Conservation (phyloP, 345 rosid genomes). For the Citrus mangshanensis region DNA sequence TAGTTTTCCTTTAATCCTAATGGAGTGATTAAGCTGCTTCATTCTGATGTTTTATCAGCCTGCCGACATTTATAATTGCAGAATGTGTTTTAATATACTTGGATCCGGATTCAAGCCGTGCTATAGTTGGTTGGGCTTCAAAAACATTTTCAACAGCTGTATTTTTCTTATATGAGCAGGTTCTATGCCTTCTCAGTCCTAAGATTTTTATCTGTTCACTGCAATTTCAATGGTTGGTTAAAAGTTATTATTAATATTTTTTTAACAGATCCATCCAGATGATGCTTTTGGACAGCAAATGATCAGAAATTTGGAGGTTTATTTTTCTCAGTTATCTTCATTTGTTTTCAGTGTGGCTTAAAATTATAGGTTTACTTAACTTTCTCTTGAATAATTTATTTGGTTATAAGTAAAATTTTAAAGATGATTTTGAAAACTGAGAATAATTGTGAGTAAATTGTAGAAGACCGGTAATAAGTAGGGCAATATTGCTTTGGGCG, state of each 20-base stretch:
- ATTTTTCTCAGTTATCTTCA: not conserved
- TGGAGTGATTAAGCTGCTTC: conserved; percentile 26
- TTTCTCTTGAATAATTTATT: not conserved
- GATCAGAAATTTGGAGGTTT: conserved; percentile 94
- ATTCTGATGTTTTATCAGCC: conserved; percentile 75
- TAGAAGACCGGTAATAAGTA: not conserved
- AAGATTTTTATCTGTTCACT: not conserved
- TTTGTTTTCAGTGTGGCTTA: not conserved
- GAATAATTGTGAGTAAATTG: not conserved
- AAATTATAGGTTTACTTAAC: not conserved
- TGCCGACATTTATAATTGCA: conserved; percentile 98
- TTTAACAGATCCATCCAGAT: conserved; percentile 81
- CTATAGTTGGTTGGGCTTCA: conserved; percentile 84
- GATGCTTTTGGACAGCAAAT: conserved; percentile 99
- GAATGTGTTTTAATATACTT: conserved; percentile 95
- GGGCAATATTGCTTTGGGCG: not conserved
- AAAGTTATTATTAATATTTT: conserved; percentile 20
- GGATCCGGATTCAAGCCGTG: conserved; percentile 83
- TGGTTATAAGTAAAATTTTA: not conserved
- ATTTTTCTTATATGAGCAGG: conserved; percentile 98
- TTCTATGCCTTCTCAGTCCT: conserved; percentile 18
- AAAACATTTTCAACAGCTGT: conserved; percentile 65
- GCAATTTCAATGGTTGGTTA: conserved; percentile 13
- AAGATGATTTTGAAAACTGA: not conserved
- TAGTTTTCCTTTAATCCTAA: conserved; percentile 18